phyloP scores from a whole-genome alignment of 768 basidiomycete species.

The Boletus subcaerulescens region DNA sequence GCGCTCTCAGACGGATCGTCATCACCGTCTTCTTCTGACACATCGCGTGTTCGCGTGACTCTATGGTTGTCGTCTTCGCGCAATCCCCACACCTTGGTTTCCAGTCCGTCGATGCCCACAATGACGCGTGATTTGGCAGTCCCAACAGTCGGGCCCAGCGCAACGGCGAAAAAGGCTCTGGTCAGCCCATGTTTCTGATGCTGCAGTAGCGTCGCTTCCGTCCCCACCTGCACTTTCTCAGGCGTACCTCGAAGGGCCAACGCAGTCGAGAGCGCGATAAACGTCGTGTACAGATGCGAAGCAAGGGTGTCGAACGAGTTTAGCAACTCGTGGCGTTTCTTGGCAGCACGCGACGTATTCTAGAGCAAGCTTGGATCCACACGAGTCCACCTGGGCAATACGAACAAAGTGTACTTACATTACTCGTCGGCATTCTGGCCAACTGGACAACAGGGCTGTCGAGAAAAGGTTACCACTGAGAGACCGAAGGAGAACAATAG shows the following conservation, averaged over 20 bases:
- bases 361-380: slow-evolving; percentile 14
- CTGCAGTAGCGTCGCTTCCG: not conserved
- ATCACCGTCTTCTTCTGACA: not conserved
- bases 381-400: not conserved
- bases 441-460: slow-evolving; percentile 66
- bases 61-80: slow-evolving; percentile 8
- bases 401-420: slow-evolving; percentile 32
- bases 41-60: slow-evolving; percentile 29
- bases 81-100: slow-evolving; percentile 39
- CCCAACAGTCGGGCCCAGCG: slow-evolving; percentile 63
- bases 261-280: slow-evolving; percentile 67
- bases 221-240: not conserved
- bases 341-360: slow-evolving; percentile 48
- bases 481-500: not conserved
- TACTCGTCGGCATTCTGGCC: slow-evolving; percentile 46
- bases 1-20: not conserved
- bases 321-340: slow-evolving; percentile 60
- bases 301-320: slow-evolving; percentile 66
- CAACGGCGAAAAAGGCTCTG: slow-evolving; percentile 55
- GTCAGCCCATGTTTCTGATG: slow-evolving; percentile 7
- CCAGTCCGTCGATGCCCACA: slow-evolving; percentile 62
- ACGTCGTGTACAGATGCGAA: slow-evolving; percentile 74
- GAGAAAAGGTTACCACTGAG: not conserved
- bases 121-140: slow-evolving; percentile 61
- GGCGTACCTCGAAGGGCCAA: slow-evolving; percentile 39